Evolutionary conservation across 176 grass and related monocot genomes (phyloP), one percentile per base, ranked within the genome.

Genomic region (Avena atlantica): DNA sequence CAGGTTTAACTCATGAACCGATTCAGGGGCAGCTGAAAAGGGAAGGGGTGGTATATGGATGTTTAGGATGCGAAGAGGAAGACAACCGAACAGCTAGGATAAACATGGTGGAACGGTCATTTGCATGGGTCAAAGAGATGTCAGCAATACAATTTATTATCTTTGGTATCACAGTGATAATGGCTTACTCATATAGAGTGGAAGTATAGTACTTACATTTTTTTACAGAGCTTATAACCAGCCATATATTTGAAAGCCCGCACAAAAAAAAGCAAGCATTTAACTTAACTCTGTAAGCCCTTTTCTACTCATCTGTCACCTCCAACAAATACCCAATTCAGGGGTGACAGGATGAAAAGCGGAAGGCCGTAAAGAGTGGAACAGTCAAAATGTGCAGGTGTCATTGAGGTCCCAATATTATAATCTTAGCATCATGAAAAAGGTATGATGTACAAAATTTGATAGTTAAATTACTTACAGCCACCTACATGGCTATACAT

Each of bases 31-130:
- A 70, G 9, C 53, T 47, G 9, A 25, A 59, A 9, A 64, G 3
- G 67, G 20, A 63, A 63, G 42, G 34, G 8, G 5, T 27, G 36
- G n/a, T 53, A 65, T 3, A 66, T 51, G 17, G 12, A 60, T 86
- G 63, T 79, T 86, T 72, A 51, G 8, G 66, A 70, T 70, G 50
- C 29, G 70, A 71, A 36, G 17, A 42, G 62, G 23, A 44, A 81
- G 9, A 1, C 2, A 9, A 49, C 20, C 4, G 1, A 62, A 37
- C 19, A 80, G 6, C 0, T 34, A 63, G 56, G 4, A 45, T 74
- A 53, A 27, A 78, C 12, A 44, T 40, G 37, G 73, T 20, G 55
- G 64, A 87, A 73, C 25, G 6, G 49, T 58, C 51, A 44, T 6
- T 24, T 45, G 25, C 55, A 87, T 8, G 0, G 20, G 13, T 47